Conservation (phyloP, 176 grass and related monocot species). For the Stipa capillata region DNA sequence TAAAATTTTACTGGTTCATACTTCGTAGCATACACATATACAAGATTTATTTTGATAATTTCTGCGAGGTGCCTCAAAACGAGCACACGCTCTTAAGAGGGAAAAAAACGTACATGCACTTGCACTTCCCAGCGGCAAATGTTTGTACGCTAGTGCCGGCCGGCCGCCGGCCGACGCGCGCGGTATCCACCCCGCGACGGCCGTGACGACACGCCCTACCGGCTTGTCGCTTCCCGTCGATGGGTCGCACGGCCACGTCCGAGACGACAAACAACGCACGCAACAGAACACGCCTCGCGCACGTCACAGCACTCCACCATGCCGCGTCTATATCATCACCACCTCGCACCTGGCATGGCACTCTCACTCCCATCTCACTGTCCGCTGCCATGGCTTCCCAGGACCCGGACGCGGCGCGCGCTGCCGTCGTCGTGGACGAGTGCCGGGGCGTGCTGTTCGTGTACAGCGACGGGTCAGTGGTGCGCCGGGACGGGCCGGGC, state of each 20-base stretch:
- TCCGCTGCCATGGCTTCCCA: conserved; percentile 12
- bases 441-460: conserved; percentile 66
- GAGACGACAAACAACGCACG: background rate
- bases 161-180: background rate
- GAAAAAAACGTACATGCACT: too few species aligned
- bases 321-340: background rate
- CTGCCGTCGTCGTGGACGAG: conserved; percentile 38
- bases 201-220: background rate
- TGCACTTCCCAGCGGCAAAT: background rate
- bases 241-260: background rate
- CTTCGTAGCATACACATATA: too few species aligned
- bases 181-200: background rate
- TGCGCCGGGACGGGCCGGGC: conserved; percentile 25
- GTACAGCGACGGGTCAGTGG: conserved; percentile 51
- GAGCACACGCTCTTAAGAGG: too few species aligned
- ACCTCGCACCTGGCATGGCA: background rate
- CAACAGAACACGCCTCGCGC: too few species aligned
- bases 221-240: background rate
- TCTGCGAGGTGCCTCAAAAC: too few species aligned
- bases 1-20: too few species aligned
- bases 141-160: background rate
- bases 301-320: background rate
- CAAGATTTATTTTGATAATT: too few species aligned
- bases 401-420: background rate
- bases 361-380: background rate